Conservation (phyloP, 2,329 filamentous ascomycete species). For the Alternaria novae-zelandiae region DNA sequence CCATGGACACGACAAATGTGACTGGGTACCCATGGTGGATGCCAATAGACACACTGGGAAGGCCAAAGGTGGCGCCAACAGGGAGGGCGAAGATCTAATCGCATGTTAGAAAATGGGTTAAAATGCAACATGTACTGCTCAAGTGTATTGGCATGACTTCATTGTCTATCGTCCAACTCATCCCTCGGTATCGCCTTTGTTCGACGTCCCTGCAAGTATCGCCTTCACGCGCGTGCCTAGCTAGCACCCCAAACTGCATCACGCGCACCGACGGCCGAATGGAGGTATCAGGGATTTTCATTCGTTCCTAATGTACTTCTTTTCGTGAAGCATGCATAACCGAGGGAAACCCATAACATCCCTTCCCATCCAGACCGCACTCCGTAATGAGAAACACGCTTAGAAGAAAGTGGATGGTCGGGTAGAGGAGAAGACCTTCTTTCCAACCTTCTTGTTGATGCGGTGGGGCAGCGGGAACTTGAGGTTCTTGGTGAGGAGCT, state of each 20-base stretch:
- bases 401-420: constrained; percentile 98
- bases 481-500: constrained; percentile 93
- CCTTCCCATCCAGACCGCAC: constrained; percentile 48
- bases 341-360: constrained; percentile 49
- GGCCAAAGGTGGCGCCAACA: constrained; percentile 45
- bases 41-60: constrained; percentile 56
- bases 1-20: constrained; percentile 66
- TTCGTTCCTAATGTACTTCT: constrained; percentile 53
- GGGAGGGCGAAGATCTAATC: constrained; percentile 39
- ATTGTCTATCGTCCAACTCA: constrained; percentile 14
- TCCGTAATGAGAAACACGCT: constrained; percentile 55
- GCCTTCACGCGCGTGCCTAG: constrained; percentile 2
- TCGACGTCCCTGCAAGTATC: constrained; percentile 2
- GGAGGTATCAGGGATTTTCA: constrained; percentile 51
- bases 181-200: constrained; percentile 1
- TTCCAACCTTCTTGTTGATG: constrained; percentile 78
- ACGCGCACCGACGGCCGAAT: constrained; percentile 29
- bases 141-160: constrained; percentile 15
- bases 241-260: constrained; percentile 26
- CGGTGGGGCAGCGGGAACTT: constrained; percentile 99
- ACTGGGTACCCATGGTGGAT: constrained; percentile 73
- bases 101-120: not conserved
- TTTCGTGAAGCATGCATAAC: constrained; percentile 51
- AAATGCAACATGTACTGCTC: not conserved
- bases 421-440: constrained; percentile 91